A percentile compares a stretch with the other conserved stretches of the same genome.
Evolutionary conservation across 306 rosid species (phyloP).

Genomic region (Astragalus glycyphyllos): DNA sequence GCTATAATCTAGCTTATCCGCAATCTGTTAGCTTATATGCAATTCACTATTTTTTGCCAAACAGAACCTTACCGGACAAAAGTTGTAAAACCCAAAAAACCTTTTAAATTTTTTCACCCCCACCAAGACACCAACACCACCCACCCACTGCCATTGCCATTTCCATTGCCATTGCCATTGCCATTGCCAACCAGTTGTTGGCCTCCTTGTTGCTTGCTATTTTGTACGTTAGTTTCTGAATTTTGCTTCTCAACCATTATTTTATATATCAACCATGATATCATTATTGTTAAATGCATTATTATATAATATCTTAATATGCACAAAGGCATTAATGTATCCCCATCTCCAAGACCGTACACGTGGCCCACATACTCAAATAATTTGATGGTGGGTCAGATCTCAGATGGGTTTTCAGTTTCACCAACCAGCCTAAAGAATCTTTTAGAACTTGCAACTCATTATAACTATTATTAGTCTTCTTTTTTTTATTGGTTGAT

Average conservation of each 20-base stretch:
- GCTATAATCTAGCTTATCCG: too few relatives aligned
- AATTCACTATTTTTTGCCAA: too few relatives aligned
- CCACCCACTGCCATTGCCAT: constrained; percentile 29
- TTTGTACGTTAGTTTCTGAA: constrained; percentile 56
- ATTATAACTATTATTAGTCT: constrained; percentile 28
- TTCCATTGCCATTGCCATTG: not conserved
- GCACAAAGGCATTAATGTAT: constrained; percentile 46
- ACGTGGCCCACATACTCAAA: constrained; percentile 67
- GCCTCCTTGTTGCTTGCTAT: constrained; percentile 52
- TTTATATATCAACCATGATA: constrained; percentile 50
- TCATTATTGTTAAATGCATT: constrained; percentile 55
- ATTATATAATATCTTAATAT: constrained; percentile 48
- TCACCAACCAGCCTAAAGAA: constrained; percentile 47
- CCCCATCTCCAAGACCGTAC: constrained; percentile 53
- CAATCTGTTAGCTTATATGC: too few relatives aligned
- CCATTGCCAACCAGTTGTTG: constrained; percentile 48
- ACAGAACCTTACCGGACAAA: constrained; percentile 45
- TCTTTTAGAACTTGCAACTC: constrained; percentile 41
- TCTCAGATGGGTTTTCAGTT: constrained; percentile 47
- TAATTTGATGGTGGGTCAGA: constrained; percentile 53
- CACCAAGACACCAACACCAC: constrained; percentile 44
- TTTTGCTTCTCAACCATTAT: constrained; percentile 42
- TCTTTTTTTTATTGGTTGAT: not conserved
- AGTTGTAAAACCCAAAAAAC: constrained; percentile 37
- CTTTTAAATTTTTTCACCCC: constrained; percentile 18